Evolutionary conservation across 1,284 basidiomycete genomes (phyloP).

Genomic region (Apiotrichum mycotoxinovorans): DNA sequence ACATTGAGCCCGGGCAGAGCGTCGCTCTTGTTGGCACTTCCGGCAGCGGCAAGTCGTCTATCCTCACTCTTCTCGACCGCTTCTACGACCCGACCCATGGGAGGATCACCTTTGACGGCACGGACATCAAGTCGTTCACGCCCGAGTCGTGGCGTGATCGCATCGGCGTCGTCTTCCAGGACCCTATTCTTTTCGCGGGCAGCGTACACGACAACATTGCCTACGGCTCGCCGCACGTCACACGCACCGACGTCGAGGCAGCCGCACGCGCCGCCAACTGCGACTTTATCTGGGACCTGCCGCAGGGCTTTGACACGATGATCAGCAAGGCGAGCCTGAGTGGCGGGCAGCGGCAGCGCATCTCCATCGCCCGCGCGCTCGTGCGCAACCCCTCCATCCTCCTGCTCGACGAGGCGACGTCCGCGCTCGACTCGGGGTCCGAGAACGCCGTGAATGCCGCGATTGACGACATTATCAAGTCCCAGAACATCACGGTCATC

Average conservation of each 20-base stretch:
- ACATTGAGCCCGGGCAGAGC: slow-evolving; percentile 74
- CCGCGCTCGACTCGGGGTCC: slow-evolving; percentile 79
- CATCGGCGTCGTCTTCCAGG: slow-evolving; percentile 84
- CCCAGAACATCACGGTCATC: slow-evolving; percentile 75
- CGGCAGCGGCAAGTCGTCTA: slow-evolving; percentile 86
- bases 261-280: slow-evolving; percentile 90
- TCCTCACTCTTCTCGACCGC: slow-evolving; percentile 80
- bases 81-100: slow-evolving; percentile 90
- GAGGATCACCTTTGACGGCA: slow-evolving; percentile 75
- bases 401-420: slow-evolving; percentile 55
- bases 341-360: slow-evolving; percentile 54
- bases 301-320: slow-evolving; percentile 73
- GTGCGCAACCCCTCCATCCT: slow-evolving; percentile 53
- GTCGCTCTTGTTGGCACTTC: slow-evolving; percentile 89
- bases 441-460: slow-evolving; percentile 81
- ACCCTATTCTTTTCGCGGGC: slow-evolving; percentile 59
- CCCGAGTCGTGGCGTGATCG: slow-evolving; percentile 77
- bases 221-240: slow-evolving; percentile 71
- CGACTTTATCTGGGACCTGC: slow-evolving; percentile 90
- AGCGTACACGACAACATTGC: slow-evolving; percentile 92
- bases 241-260: slow-evolving; percentile 75
- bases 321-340: slow-evolving; percentile 51
- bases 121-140: slow-evolving; percentile 81
- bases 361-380: slow-evolving; percentile 54
- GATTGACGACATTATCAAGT: slow-evolving; percentile 76